Evolutionary conservation across 2,329 filamentous ascomycete species (phyloP).

Genomic region (Aureobasidium uvarum): DNA sequence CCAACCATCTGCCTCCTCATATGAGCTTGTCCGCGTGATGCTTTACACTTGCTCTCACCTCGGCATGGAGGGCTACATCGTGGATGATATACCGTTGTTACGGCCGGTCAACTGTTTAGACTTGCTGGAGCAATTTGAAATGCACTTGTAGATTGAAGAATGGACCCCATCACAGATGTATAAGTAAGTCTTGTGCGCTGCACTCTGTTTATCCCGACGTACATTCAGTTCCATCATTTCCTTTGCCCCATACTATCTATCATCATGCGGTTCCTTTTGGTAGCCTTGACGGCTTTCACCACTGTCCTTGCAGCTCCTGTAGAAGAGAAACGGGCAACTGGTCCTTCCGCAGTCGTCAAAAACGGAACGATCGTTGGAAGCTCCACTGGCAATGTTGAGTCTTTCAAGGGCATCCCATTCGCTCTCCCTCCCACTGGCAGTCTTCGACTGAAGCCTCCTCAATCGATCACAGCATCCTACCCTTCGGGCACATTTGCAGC

Average conservation of each 20-base stretch:
- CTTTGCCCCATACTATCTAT: neutral
- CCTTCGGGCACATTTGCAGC: conserved; percentile 58
- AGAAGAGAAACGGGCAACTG: conserved; percentile 31
- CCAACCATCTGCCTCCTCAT: neutral
- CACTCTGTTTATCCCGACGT: neutral
- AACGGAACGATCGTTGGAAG: conserved; percentile 58
- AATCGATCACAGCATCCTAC: conserved; percentile 56
- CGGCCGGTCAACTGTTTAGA: conserved; percentile 12
- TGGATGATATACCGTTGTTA: conserved; percentile 1
- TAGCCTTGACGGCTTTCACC: conserved; percentile 24
- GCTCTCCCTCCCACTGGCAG: conserved; percentile 65
- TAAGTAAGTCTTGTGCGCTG: conserved; percentile 2
- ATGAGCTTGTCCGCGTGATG: conserved; percentile 16
- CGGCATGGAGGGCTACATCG: neutral
- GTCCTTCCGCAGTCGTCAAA: conserved; percentile 55
- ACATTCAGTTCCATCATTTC: neutral
- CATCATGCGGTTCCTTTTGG: conserved; percentile 20
- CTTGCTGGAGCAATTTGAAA: neutral
- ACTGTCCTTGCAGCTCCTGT: conserved; percentile 25
- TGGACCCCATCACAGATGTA: neutral
- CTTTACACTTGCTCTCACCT: neutral
- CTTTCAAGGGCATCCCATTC: conserved; percentile 73
- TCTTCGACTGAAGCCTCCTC: conserved; percentile 67
- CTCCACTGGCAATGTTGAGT: conserved; percentile 55
- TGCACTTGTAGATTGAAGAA: neutral